Evolutionary conservation across 441 rosid species (phyloP).

Genomic region (Flueggea neowawraea): DNA sequence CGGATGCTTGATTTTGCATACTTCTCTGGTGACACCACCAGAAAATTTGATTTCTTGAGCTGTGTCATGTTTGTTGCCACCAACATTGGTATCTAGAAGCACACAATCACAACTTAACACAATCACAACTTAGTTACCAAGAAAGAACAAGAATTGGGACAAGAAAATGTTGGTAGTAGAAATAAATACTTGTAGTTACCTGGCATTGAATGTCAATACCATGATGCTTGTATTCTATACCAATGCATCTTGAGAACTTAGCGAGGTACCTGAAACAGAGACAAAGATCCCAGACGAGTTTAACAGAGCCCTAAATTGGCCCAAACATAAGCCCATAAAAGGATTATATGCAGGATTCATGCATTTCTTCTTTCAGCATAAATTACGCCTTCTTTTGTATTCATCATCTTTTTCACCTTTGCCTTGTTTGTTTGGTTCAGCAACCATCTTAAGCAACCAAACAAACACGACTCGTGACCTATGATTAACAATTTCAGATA

Average conservation of each 20-base stretch:
- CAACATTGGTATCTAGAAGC: constrained; percentile 50
- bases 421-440: too few relatives aligned
- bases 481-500: too few relatives aligned
- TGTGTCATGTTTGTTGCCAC: constrained; percentile 74
- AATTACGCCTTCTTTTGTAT: too few relatives aligned
- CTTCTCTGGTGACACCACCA: constrained; percentile 50
- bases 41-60: constrained; percentile 35
- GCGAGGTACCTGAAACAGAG: constrained; percentile 46
- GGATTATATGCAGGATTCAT: too few relatives aligned
- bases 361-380: too few relatives aligned
- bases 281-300: too few relatives aligned
- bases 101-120: background rate
- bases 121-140: background rate
- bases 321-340: too few relatives aligned
- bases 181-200: constrained; percentile 24
- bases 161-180: background rate
- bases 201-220: constrained; percentile 82
- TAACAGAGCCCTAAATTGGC: too few relatives aligned
- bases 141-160: too few relatives aligned
- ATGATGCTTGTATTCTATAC: constrained; percentile 51
- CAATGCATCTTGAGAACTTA: constrained; percentile 55
- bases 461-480: too few relatives aligned
- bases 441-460: too few relatives aligned
- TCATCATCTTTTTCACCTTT: too few relatives aligned
- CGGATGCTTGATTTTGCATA: constrained; percentile 53